Evolutionary conservation across 306 rosid species (phyloP), one percentile per base, ranked within the genome.

Genomic region (Crataegus laevigata): DNA sequence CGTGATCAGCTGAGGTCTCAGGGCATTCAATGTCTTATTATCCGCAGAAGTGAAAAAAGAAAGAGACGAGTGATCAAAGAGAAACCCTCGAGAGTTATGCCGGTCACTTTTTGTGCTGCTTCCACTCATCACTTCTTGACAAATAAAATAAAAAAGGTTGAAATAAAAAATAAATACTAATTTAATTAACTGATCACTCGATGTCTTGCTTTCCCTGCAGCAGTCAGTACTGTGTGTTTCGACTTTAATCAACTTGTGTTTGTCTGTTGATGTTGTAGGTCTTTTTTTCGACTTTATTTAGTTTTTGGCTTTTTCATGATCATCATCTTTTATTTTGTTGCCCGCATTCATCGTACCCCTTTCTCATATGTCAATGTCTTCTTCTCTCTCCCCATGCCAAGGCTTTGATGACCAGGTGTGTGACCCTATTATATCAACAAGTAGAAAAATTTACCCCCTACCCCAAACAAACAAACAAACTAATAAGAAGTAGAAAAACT

Each of bases 301-400:
- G 50, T 60, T 77, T 79, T 82, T 82, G 50, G 76, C 77, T 71
- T 80, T 73, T 79, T 75, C 66, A 26, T 73, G 59, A 57, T 59
- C 57, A 18, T 38, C 68, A 43, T 73, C 59, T 69, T 72, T 74
- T 50, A 51, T 76, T 71, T 65, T 72, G 81, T 86, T 87, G 86
- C 97, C 96, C 96, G 90, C 92, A 86, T 90, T 86, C 86, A 73
- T 83, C 87, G 92, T 90, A 86, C 93, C 74, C 78, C 84, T 79
- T 75, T 63, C 47, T 88, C 84, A 86, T 85, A 82, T 75, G 91
- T 86, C 90, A 32, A 28, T 85, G 84, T 89, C 89, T 52, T 70
- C 70, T 50, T 59, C 69, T 45, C 11, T 42, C 40, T 43, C 43
- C 15, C 64, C 21, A 18, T 77, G 79, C 67, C 61, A 21, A 55